These are phyloP conservation scores for Furcasterigmium furcatum DNA, from an alignment of 2,329 filamentous ascomycete species.

Conservation along the genomic window DNA sequence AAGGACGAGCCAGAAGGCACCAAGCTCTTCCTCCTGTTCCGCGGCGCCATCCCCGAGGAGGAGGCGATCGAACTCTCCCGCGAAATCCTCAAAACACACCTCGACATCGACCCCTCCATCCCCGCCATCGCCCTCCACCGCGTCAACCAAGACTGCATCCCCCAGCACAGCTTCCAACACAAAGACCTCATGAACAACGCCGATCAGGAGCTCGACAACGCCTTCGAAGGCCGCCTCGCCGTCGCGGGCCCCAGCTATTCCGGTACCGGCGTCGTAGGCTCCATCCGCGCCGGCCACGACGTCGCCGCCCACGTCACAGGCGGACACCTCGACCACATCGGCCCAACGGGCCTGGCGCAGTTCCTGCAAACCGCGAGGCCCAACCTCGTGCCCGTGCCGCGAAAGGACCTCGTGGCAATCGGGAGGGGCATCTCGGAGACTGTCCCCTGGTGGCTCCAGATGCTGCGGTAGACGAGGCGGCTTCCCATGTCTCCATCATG, in stretches of 20 bases:
- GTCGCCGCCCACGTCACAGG: slow-evolving; percentile 33
- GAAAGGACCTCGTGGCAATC: neutral
- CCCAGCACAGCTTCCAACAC: slow-evolving; percentile 86
- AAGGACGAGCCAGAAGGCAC: slow-evolving; percentile 20
- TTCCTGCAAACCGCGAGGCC: slow-evolving; percentile 14
- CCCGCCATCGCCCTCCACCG: slow-evolving; percentile 60
- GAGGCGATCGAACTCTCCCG: slow-evolving; percentile 69
- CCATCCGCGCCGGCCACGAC: slow-evolving; percentile 47
- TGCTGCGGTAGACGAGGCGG: no score
- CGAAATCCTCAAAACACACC: slow-evolving; percentile 66
- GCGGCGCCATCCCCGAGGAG: slow-evolving; percentile 75
- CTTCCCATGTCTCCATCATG: no score
- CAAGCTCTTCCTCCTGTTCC: slow-evolving; percentile 83
- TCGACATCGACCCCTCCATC: slow-evolving; percentile 60
- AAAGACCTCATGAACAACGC: slow-evolving; percentile 55
- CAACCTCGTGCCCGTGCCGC: neutral
- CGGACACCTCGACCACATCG: slow-evolving; percentile 15
- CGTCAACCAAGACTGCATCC: slow-evolving; percentile 70
- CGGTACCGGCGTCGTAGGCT: slow-evolving; percentile 45
- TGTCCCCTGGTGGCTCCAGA: neutral
- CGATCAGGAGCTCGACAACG: slow-evolving; percentile 47
- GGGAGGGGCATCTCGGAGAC: neutral
- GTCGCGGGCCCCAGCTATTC: slow-evolving; percentile 58
- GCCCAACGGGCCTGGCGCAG: slow-evolving; percentile 28
- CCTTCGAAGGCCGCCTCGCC: slow-evolving; percentile 61